Evolutionary conservation across 2,329 filamentous ascomycete genomes (phyloP).

Genomic region (Fusarium verrucosum): DNA sequence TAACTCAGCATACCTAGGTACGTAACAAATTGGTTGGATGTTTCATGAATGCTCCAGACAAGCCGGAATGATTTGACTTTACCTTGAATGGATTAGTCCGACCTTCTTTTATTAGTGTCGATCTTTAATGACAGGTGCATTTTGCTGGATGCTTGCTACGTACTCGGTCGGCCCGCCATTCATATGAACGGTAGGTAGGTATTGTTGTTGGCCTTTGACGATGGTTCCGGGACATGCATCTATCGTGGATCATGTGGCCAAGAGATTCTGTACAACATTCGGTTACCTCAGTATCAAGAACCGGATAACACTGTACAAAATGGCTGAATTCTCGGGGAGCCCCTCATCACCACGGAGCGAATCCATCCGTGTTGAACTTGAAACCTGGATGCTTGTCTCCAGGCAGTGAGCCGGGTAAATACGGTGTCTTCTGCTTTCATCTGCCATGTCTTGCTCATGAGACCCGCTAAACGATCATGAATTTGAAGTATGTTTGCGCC

Average conservation of each 20-base stretch:
- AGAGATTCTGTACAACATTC: background rate
- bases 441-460: background rate
- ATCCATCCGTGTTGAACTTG: conserved; percentile 7
- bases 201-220: background rate
- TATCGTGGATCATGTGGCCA: conserved; percentile 6
- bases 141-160: background rate
- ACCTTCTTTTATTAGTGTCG: conserved; percentile 31
- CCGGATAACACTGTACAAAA: background rate
- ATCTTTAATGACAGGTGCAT: conserved; percentile 24
- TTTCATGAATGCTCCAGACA: background rate
- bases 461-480: background rate
- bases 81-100: conserved; percentile 21
- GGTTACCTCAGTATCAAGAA: background rate
- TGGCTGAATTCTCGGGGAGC: background rate
- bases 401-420: background rate
- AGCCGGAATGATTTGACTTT: conserved; percentile 18
- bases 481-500: background rate
- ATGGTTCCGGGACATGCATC: conserved; percentile 16
- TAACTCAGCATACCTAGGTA: too few species aligned
- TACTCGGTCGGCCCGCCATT: conserved; percentile 6
- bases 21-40: conserved; percentile 3
- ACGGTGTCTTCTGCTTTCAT: background rate
- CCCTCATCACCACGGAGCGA: conserved; percentile 10
- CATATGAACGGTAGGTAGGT: too few species aligned
- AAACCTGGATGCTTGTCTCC: background rate